Evolutionary conservation across 768 basidiomycete genomes (phyloP).

Genomic region (Termitomyces heimii): DNA sequence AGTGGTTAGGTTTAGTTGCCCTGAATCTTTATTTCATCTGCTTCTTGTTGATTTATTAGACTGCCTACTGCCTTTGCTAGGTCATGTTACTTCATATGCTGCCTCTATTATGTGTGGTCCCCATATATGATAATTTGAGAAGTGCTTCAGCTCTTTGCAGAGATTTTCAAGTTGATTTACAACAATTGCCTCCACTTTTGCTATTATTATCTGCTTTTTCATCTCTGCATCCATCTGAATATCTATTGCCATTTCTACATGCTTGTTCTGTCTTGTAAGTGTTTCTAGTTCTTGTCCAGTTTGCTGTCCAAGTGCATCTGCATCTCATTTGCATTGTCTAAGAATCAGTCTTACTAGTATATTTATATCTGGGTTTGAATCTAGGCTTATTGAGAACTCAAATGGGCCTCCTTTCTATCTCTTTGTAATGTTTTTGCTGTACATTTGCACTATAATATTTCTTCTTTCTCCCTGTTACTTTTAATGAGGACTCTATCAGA

Average conservation of each 20-base stretch:
- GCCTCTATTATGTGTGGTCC: background rate
- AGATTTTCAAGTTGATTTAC: background rate
- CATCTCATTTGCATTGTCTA: background rate
- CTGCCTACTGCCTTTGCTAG: background rate
- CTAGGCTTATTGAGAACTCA: background rate
- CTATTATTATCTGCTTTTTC: background rate
- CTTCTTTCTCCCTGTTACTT: too few species aligned
- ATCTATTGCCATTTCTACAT: background rate
- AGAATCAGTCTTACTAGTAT: background rate
- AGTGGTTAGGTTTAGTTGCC: too few species aligned
- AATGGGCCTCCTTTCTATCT: background rate
- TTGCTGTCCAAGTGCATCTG: background rate
- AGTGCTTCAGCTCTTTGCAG: background rate
- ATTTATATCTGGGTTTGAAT: background rate
- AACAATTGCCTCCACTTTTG: background rate
- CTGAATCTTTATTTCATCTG: too few species aligned
- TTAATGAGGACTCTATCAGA: too few species aligned
- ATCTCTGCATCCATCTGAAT: background rate
- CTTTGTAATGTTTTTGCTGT: background rate
- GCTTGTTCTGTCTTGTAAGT: background rate
- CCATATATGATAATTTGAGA: background rate
- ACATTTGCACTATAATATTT: background rate
- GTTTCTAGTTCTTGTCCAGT: background rate
- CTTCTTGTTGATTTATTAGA: background rate
- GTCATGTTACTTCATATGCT: background rate